phyloP scores from a whole-genome alignment of 1,139 yeast genomes.

The Geotrichum phurueaensis region DNA sequence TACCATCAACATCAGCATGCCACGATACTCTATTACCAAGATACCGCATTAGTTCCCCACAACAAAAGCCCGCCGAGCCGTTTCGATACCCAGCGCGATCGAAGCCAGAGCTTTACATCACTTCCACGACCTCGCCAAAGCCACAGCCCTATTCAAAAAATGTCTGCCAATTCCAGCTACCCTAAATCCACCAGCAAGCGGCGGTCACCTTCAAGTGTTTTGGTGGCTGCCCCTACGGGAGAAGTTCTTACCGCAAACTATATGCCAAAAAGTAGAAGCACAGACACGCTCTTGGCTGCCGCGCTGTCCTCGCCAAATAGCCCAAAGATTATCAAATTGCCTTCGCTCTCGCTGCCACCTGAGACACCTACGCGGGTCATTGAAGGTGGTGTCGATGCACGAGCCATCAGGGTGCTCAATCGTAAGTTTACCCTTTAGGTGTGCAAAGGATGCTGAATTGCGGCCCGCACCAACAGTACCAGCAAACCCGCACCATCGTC shows the following conservation, averaged over 20 bases:
- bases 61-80: neutral
- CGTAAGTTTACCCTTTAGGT: constrained; percentile 21
- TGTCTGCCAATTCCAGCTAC: neutral
- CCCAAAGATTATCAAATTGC: neutral
- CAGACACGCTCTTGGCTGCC: neutral
- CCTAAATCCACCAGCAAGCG: neutral
- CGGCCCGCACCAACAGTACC: neutral
- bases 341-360: constrained; percentile 15
- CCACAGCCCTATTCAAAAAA: neutral
- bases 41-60: neutral
- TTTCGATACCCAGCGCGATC: neutral
- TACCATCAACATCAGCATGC: neutral
- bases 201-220: constrained; percentile 11
- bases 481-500: neutral
- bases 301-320: neutral
- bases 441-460: neutral
- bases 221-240: neutral
- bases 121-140: neutral
- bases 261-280: neutral
- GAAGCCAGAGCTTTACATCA: neutral
- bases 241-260: neutral
- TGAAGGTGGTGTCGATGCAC: constrained; percentile 30
- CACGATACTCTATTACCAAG: neutral
- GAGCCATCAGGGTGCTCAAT: constrained; percentile 33
- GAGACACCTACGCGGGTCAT: constrained; percentile 28